phyloP scores from a whole-genome alignment of 2,329 filamentous ascomycete genomes.

The Colletotrichum tofieldiae region DNA sequence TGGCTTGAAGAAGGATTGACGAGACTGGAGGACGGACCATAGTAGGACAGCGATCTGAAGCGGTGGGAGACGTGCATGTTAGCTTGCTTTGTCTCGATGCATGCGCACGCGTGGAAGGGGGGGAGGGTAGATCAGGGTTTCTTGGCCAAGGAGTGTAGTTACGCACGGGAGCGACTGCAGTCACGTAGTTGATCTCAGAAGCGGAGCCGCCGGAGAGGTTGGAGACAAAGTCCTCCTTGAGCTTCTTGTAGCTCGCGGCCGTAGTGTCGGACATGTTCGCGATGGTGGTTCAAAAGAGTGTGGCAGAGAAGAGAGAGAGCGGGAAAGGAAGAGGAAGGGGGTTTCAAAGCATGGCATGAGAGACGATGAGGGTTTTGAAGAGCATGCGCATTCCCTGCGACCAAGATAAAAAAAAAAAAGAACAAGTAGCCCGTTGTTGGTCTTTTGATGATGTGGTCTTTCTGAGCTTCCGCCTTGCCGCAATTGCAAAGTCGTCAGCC shows the following conservation, averaged over 20 bases:
- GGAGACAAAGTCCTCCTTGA: conserved; percentile 97
- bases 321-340: background rate
- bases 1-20: conserved; percentile 86
- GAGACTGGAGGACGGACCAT: conserved; percentile 90
- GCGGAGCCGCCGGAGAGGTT: conserved; percentile 88
- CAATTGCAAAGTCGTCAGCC: conserved; percentile 16
- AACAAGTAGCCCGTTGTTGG: conserved; percentile 11
- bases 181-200: conserved; percentile 89
- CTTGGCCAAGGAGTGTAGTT: conserved; percentile 33
- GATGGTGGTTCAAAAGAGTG: conserved; percentile 12
- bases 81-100: conserved; percentile 41
- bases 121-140: conserved; percentile 14
- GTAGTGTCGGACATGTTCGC: conserved; percentile 54
- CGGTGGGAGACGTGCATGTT: conserved; percentile 43
- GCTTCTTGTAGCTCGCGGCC: conserved; percentile 82
- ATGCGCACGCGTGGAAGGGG: conserved; percentile 16
- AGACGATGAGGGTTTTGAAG: background rate
- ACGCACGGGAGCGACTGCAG: conserved; percentile 86
- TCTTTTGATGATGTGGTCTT: conserved; percentile 5
- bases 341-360: conserved; percentile 2
- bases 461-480: background rate
- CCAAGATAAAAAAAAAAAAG: background rate
- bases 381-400: too few relatives aligned
- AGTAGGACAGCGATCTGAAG: conserved; percentile 83
- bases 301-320: background rate